Conservation (phyloP, 345 rosid species). For the Eucalyptus marginata region DNA sequence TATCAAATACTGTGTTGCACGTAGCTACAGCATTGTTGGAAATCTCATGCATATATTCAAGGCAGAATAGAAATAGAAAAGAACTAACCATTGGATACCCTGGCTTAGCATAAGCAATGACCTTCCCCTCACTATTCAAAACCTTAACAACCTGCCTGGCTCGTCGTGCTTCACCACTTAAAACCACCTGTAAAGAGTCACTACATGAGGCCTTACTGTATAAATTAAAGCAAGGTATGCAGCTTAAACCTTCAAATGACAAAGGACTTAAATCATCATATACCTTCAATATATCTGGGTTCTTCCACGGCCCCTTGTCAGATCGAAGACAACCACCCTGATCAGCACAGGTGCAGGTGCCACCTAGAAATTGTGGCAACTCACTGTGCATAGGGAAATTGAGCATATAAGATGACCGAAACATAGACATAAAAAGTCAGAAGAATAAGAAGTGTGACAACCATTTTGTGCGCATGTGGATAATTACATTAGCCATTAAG, state of each 20-base stretch:
- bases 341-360: conserved; percentile 73
- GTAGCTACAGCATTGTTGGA: neutral
- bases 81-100: conserved; percentile 51
- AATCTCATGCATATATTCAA: neutral
- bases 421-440: neutral
- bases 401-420: neutral
- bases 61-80: neutral
- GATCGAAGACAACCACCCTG: conserved; percentile 94
- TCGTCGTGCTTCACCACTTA: conserved; percentile 60
- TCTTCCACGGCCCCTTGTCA: conserved; percentile 99
- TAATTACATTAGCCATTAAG: neutral
- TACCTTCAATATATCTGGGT: conserved; percentile 74
- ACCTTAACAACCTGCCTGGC: conserved; percentile 92
- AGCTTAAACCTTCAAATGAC: neutral
- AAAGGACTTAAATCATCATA: neutral
- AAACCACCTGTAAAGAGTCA: conserved; percentile 59
- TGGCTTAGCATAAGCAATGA: conserved; percentile 92
- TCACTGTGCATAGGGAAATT: conserved; percentile 39
- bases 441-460: neutral
- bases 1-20: neutral
- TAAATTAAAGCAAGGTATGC: neutral
- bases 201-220: neutral
- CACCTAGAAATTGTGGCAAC: conserved; percentile 91
- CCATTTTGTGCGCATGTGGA: neutral
- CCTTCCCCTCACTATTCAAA: conserved; percentile 79